These are phyloP conservation scores for Laburnicola sp. DNA, from an alignment of 2,329 filamentous ascomycete species.

Conservation along the genomic window DNA sequence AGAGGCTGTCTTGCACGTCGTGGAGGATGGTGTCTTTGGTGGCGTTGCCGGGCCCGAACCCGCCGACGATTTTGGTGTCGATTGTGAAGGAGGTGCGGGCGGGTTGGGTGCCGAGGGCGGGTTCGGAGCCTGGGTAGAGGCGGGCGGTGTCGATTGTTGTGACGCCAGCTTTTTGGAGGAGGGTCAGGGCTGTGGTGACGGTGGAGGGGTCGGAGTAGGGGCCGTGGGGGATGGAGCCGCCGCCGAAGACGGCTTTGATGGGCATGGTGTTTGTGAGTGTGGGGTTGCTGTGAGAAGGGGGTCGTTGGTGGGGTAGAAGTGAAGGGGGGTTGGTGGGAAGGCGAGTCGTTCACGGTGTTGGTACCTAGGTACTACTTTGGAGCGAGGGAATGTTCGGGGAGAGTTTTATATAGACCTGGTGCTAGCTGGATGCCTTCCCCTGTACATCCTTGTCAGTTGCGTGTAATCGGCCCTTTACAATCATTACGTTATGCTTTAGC, in stretches of 20 bases:
- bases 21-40: conserved; percentile 43
- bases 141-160: conserved; percentile 48
- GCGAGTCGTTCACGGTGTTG: too few species aligned
- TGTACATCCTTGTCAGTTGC: too few species aligned
- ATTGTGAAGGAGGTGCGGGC: conserved; percentile 50
- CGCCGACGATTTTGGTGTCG: conserved; percentile 52
- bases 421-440: too few species aligned
- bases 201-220: conserved; percentile 21
- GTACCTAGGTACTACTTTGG: too few species aligned
- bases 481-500: too few species aligned
- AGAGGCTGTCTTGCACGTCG: conserved; percentile 38
- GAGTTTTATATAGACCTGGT: too few species aligned
- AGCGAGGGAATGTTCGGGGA: too few species aligned
- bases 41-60: conserved; percentile 41
- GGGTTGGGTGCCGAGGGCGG: conserved; percentile 45
- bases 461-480: too few species aligned
- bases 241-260: conserved; percentile 46
- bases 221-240: conserved; percentile 24
- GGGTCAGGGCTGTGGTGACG: conserved; percentile 31
- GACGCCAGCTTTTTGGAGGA: conserved; percentile 39
- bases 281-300: too few species aligned
- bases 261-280: conserved; percentile 7
- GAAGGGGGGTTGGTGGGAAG: background rate
- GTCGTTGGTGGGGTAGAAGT: background rate
- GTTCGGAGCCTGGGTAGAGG: conserved; percentile 49